phyloP scores from a whole-genome alignment of 2,329 filamentous ascomycete genomes.

The Orbilia javanica region DNA sequence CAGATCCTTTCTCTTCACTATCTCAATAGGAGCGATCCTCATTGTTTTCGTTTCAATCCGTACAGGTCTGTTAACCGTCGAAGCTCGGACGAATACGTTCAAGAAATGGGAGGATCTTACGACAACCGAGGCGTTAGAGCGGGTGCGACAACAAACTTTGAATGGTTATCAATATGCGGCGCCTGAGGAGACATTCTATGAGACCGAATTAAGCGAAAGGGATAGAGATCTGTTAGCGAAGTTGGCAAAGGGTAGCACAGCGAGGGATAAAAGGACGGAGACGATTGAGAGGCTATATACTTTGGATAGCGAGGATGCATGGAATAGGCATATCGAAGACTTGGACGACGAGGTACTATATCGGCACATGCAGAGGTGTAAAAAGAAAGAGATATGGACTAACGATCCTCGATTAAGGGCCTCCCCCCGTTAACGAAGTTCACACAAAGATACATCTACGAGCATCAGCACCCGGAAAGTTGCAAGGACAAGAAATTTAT shows the following conservation, averaged over 20 bases:
- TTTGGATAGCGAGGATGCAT: constrained; percentile 41
- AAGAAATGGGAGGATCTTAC: constrained; percentile 51
- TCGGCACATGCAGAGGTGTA: not conserved
- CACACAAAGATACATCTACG: constrained; percentile 55
- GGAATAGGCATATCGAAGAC: constrained; percentile 46
- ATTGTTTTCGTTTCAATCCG: constrained; percentile 48
- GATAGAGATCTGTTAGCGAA: constrained; percentile 28
- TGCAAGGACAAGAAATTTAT: constrained; percentile 57
- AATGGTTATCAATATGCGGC: constrained; percentile 55
- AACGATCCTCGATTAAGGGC: constrained; percentile 32
- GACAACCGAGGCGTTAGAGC: constrained; percentile 51
- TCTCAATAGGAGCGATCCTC: constrained; percentile 51
- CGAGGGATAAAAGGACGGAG: constrained; percentile 33
- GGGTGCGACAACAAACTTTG: constrained; percentile 28
- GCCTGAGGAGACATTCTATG: constrained; percentile 37
- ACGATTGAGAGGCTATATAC: constrained; percentile 41
- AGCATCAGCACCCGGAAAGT: constrained; percentile 58
- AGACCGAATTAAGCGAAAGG: constrained; percentile 30
- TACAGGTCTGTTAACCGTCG: constrained; percentile 54
- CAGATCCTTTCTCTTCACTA: constrained; percentile 46
- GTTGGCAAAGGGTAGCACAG: constrained; percentile 25
- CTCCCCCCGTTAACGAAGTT: constrained; percentile 60
- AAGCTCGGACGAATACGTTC: constrained; percentile 10
- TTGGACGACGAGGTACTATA: constrained; percentile 50
- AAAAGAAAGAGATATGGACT: not conserved